Evolutionary conservation across 495 filamentous ascomycete genomes (phyloP).

Genomic region (Penicillium paxilli): DNA sequence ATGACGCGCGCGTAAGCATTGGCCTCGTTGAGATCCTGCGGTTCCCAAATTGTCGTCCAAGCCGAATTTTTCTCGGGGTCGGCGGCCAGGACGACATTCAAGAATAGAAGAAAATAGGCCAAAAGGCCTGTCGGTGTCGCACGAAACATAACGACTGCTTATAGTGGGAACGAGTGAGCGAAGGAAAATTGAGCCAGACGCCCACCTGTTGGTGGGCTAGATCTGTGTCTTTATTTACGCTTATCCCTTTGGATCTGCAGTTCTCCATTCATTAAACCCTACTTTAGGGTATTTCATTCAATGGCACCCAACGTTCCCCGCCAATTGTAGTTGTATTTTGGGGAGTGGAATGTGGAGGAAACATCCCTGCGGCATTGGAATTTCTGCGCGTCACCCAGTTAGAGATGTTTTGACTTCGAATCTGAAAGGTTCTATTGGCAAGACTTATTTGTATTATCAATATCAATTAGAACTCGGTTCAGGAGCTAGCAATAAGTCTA

Average conservation of each 20-base stretch:
- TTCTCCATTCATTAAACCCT: background rate
- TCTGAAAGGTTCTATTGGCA: no score
- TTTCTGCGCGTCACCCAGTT: background rate
- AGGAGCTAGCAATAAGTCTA: no score
- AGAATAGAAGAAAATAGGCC: background rate
- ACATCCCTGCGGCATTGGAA: background rate
- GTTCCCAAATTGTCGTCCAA: background rate
- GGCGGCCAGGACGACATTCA: background rate
- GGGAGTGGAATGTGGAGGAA: background rate
- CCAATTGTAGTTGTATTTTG: background rate
- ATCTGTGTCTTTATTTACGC: background rate
- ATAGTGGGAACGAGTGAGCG: background rate
- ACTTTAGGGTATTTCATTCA: no score
- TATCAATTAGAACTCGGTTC: no score
- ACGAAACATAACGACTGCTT: background rate
- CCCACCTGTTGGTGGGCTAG: background rate
- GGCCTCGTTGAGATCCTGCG: background rate
- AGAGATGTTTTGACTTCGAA: no score
- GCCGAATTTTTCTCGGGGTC: background rate
- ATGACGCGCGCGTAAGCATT: background rate
- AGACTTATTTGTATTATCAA: no score
- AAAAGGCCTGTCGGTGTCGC: background rate
- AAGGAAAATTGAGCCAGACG: background rate
- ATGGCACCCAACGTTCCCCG: background rate
- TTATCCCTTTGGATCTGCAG: background rate